Conservation (phyloP, 2,329 filamentous ascomycete genomes). For the Alternaria arbusti region DNA sequence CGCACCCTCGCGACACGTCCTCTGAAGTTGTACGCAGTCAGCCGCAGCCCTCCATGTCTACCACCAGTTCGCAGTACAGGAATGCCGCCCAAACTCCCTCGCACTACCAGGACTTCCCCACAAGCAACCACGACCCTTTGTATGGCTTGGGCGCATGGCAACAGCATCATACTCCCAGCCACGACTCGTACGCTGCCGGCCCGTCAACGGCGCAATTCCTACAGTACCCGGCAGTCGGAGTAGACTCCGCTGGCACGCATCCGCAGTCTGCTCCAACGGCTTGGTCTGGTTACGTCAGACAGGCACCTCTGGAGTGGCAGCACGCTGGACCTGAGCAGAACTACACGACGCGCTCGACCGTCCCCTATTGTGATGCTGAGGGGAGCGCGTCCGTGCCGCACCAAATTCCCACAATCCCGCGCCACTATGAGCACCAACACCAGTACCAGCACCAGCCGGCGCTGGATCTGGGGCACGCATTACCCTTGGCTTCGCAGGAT, state of each 20-base stretch:
- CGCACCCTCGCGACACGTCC: slow-evolving; percentile 19
- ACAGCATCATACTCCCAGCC: slow-evolving; percentile 14
- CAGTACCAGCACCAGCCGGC: slow-evolving; percentile 15
- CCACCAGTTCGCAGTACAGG: slow-evolving; percentile 40
- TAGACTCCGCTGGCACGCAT: slow-evolving; percentile 32
- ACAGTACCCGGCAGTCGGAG: slow-evolving; percentile 33
- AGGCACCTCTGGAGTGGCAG: slow-evolving; percentile 25
- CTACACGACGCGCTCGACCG: slow-evolving; percentile 23
- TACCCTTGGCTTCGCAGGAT: slow-evolving; percentile 16
- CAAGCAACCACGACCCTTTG: slow-evolving; percentile 30
- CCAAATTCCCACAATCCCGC: slow-evolving; percentile 15
- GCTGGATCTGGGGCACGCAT: background rate
- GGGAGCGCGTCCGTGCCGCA: slow-evolving; percentile 15
- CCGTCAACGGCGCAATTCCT: slow-evolving; percentile 29
- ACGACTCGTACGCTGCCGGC: slow-evolving; percentile 31
- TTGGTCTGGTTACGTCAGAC: slow-evolving; percentile 30
- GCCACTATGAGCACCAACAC: slow-evolving; percentile 21
- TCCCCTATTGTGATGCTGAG: slow-evolving; percentile 27
- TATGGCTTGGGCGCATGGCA: slow-evolving; percentile 37
- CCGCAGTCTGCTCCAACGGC: slow-evolving; percentile 19
- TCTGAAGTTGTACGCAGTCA: slow-evolving; percentile 32
- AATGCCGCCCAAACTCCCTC: slow-evolving; percentile 32
- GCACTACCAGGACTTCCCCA: slow-evolving; percentile 34
- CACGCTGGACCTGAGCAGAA: slow-evolving; percentile 18
- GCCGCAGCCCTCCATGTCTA: slow-evolving; percentile 36